Evolutionary conservation across 345 rosid species (phyloP), one percentile per base, ranked within the genome.

Genomic region (Eucalyptus globulus): DNA sequence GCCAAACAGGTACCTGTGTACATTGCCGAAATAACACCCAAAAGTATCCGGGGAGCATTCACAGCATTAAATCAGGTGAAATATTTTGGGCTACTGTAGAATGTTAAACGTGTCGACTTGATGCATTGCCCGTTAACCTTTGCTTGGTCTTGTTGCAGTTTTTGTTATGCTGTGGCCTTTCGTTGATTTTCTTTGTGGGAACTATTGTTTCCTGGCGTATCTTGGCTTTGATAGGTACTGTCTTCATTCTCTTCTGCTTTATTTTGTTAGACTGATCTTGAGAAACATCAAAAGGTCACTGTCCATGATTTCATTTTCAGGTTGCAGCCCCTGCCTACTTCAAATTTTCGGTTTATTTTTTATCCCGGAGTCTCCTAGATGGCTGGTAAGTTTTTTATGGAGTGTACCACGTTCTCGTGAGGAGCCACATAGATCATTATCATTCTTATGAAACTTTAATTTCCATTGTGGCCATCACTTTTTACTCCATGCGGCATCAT

Each of bases 341-440:
- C 93, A 91, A 34, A 34, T 93, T 27, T 11, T 91, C 15, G 90
- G 94, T 47, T 44, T 93, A 8, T 92, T 91, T 76, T 93, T 89
- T 91, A 91, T 92, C 90, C 95, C 96, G 1, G 95, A 92, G 86
- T 93, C 95, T 87, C 95, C 93, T 7, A 87, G 94, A 94, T 94
- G 95, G 96, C 88, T 91, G 91, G 92, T 93, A 53, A 89, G 94
- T 88, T 45, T 17, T 76, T 76, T 37, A 76, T 76, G 83, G 83
- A 21, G 62, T 31, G 83, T 37, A 6, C 2, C 83, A 76, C 14
- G 47, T 76, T 6, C 83, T 76, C 81, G 12, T 19, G 47, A 37
- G 83, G 14, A 72, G 45, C 83, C 45, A 19, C 5, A 11, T 11
- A 19, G 47, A 76, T 76, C 24, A 22, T 37, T 40, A 19, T 37